A percentile compares a stretch with the other conserved stretches of the same genome.
These are phyloP conservation scores for Scleroderma bovista DNA, from an alignment of 768 basidiomycete genomes.

Conservation along the genomic window DNA sequence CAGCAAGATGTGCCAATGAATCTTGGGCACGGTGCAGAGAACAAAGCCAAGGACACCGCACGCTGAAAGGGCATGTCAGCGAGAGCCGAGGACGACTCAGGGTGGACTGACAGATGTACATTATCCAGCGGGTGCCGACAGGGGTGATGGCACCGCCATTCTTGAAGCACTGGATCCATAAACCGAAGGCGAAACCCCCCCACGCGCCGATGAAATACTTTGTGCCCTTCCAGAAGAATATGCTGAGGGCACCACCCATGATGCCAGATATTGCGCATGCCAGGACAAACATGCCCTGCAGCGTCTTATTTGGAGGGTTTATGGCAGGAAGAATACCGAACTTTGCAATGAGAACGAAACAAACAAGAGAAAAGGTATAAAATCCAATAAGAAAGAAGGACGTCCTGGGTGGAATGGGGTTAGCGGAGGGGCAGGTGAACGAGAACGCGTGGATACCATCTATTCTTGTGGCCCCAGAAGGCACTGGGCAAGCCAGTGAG, in stretches of 20 bases:
- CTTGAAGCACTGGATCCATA: slow-evolving; percentile 84
- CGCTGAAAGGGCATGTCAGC: slow-evolving; percentile 35
- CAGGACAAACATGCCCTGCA: slow-evolving; percentile 88
- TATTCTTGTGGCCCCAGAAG: slow-evolving; percentile 91
- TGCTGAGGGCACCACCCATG: slow-evolving; percentile 77
- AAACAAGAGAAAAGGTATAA: slow-evolving; percentile 82
- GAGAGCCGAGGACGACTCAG: slow-evolving; percentile 11
- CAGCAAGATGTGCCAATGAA: slow-evolving; percentile 84
- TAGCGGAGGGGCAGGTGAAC: slow-evolving; percentile 5
- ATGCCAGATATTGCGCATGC: slow-evolving; percentile 74
- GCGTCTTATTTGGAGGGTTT: slow-evolving; percentile 69
- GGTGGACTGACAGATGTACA: slow-evolving; percentile 66
- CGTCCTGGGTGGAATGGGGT: slow-evolving; percentile 49
- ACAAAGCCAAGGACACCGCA: slow-evolving; percentile 76
- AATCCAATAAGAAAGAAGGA: slow-evolving; percentile 92
- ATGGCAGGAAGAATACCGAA: slow-evolving; percentile 84
- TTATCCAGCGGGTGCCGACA: slow-evolving; percentile 81
- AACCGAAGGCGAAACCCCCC: slow-evolving; percentile 74
- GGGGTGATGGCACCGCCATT: slow-evolving; percentile 75
- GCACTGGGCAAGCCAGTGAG: slow-evolving; percentile 85
- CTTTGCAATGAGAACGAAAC: slow-evolving; percentile 81
- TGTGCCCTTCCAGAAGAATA: slow-evolving; percentile 91
- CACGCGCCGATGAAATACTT: slow-evolving; percentile 66
- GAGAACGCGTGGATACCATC: slow-evolving; percentile 58
- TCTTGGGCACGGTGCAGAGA: slow-evolving; percentile 76